These are phyloP conservation scores for Syzygium grande DNA, from an alignment of 345 rosid species.

Conservation along the genomic window DNA sequence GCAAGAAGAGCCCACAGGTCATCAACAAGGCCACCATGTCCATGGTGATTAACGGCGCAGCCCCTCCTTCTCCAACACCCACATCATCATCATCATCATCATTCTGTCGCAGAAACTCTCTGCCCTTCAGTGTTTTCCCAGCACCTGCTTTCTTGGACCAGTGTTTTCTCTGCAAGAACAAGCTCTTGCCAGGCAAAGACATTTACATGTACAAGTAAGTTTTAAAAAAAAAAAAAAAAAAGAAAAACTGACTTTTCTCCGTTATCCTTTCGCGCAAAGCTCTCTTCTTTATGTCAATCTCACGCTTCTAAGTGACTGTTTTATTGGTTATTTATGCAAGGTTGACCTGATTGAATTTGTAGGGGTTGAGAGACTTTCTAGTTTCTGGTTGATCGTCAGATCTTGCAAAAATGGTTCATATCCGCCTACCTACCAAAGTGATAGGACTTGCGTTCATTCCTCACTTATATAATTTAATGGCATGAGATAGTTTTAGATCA, in stretches of 20 bases:
- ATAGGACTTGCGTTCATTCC: background rate
- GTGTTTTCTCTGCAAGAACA: conserved; percentile 65
- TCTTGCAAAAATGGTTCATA: background rate
- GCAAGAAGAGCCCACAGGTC: conserved; percentile 25
- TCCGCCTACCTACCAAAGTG: background rate
- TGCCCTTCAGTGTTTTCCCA: background rate
- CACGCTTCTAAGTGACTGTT: background rate
- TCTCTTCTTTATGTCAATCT: background rate
- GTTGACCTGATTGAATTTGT: background rate
- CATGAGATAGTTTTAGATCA: background rate
- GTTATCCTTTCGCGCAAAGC: background rate
- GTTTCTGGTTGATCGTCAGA: background rate
- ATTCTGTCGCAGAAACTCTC: background rate
- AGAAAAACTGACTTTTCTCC: background rate
- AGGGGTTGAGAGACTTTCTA: background rate
- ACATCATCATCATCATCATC: background rate
- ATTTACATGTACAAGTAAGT: conserved; percentile 96
- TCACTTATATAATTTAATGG: background rate
- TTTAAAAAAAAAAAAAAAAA: background rate
- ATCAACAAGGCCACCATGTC: conserved; percentile 37
- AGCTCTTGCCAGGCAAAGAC: conserved; percentile 63
- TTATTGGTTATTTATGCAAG: background rate
- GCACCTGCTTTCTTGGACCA: conserved; percentile 44
- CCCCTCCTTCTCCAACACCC: conserved; percentile 2
- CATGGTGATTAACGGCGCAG: conserved; percentile 14